A percentile compares a stretch with the other conserved stretches of the same genome.
phyloP scores from a whole-genome alignment of 2,329 filamentous ascomycete genomes.

The Talaromyces amestolkiae region DNA sequence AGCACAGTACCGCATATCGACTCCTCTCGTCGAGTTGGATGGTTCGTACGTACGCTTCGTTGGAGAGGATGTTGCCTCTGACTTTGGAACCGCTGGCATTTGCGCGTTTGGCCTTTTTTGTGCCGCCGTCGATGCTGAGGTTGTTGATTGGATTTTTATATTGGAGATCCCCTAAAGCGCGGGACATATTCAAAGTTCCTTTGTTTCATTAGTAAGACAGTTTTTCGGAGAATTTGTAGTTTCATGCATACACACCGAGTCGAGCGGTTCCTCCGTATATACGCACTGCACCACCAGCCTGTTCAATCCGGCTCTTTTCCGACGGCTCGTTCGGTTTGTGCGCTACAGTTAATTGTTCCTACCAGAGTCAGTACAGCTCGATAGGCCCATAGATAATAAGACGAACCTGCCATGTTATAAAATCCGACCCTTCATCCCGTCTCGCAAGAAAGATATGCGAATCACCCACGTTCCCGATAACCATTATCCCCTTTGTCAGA shows the following conservation, averaged over 20 bases:
- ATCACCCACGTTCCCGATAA: constrained; percentile 37
- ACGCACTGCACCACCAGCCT: constrained; percentile 31
- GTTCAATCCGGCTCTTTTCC: constrained; percentile 33
- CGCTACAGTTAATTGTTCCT: constrained; percentile 34
- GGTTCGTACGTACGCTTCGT: constrained; percentile 30
- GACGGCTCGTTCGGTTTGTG: constrained; percentile 33
- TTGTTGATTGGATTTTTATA: constrained; percentile 38
- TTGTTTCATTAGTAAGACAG: neutral
- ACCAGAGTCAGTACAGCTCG: neutral
- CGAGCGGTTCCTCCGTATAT: constrained; percentile 29
- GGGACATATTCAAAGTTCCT: constrained; percentile 38
- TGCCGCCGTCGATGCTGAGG: constrained; percentile 19
- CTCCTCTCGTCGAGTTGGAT: constrained; percentile 25
- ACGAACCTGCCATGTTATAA: constrained; percentile 23
- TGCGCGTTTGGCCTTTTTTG: constrained; percentile 23
- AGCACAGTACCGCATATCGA: constrained; percentile 32
- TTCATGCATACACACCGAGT: constrained; percentile 26
- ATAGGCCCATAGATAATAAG: neutral
- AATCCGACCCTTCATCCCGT: constrained; percentile 28
- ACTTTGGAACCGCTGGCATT: constrained; percentile 20
- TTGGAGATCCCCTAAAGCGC: constrained; percentile 37
- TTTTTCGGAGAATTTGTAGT: neutral
- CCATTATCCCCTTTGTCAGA: constrained; percentile 31
- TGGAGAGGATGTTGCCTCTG: constrained; percentile 34
- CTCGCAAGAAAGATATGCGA: constrained; percentile 37